Conservation (phyloP, 345 rosid species). For the Excoecaria cochinchinensis region DNA sequence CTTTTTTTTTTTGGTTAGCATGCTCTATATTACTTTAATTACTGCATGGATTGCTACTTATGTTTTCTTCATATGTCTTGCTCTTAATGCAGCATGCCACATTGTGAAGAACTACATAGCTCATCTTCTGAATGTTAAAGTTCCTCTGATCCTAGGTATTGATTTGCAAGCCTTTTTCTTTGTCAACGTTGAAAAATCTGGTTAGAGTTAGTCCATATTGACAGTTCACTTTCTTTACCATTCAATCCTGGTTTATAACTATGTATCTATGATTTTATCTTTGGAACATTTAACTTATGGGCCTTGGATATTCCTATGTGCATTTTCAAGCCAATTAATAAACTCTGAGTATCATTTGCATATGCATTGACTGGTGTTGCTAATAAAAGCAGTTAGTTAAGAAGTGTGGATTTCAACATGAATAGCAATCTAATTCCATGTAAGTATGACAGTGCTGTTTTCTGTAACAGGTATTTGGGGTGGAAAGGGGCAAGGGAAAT, state of each 20-base stretch:
- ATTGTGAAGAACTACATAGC: constrained; percentile 92
- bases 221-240: background rate
- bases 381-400: constrained; percentile 2
- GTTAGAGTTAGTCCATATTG: background rate
- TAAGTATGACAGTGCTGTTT: constrained; percentile 7
- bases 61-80: constrained; percentile 1
- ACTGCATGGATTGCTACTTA: constrained; percentile 9
- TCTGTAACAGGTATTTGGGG: constrained; percentile 79
- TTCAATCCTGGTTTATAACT: background rate
- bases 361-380: constrained; percentile 1
- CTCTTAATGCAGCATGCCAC: constrained; percentile 60
- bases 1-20: background rate
- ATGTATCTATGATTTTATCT: background rate
- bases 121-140: constrained; percentile 57
- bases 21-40: background rate
- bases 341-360: background rate
- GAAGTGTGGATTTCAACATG: background rate
- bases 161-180: constrained; percentile 4
- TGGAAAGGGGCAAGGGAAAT: constrained; percentile 97
- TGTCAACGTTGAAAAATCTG: background rate
- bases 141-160: constrained; percentile 86
- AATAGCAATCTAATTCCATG: background rate
- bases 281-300: background rate
- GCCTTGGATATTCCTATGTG: no score
- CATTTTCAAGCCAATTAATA: background rate